Conservation (phyloP, 2,329 filamentous ascomycete species). For the Pseudofabraea citricarpa region DNA sequence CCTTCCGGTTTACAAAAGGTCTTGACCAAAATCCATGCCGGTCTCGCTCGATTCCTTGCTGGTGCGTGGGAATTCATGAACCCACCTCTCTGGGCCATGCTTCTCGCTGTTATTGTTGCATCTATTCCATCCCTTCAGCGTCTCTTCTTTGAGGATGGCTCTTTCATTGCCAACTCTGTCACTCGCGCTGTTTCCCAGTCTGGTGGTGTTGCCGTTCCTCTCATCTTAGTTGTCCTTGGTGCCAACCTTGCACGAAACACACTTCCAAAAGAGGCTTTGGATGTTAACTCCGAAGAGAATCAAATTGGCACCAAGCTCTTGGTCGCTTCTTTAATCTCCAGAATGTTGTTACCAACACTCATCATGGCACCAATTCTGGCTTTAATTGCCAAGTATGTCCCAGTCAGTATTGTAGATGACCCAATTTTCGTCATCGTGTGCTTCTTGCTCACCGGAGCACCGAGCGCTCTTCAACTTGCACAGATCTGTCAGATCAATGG, state of each 20-base stretch:
- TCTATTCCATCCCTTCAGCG: conserved; percentile 78
- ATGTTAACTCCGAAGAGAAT: conserved; percentile 65
- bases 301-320: conserved; percentile 70
- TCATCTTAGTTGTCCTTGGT: conserved; percentile 92
- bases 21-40: conserved; percentile 36
- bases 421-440: conserved; percentile 98
- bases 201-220: conserved; percentile 85
- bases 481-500: conserved; percentile 99
- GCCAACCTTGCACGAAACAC: conserved; percentile 94
- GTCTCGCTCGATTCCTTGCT: conserved; percentile 46
- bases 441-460: conserved; percentile 91
- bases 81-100: conserved; percentile 95
- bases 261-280: conserved; percentile 56
- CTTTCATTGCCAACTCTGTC: conserved; percentile 88
- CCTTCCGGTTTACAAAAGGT: conserved; percentile 47
- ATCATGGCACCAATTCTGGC: conserved; percentile 91
- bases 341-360: conserved; percentile 87
- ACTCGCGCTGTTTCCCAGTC: conserved; percentile 82
- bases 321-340: conserved; percentile 76
- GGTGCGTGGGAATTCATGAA: conserved; percentile 96
- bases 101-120: conserved; percentile 83
- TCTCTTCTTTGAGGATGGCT: conserved; percentile 83
- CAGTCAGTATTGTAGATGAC: conserved; percentile 91
- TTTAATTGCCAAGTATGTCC: conserved; percentile 81
- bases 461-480: conserved; percentile 87